Conservation (phyloP, 768 basidiomycete species). For the Rhizopogon vulgaris region DNA sequence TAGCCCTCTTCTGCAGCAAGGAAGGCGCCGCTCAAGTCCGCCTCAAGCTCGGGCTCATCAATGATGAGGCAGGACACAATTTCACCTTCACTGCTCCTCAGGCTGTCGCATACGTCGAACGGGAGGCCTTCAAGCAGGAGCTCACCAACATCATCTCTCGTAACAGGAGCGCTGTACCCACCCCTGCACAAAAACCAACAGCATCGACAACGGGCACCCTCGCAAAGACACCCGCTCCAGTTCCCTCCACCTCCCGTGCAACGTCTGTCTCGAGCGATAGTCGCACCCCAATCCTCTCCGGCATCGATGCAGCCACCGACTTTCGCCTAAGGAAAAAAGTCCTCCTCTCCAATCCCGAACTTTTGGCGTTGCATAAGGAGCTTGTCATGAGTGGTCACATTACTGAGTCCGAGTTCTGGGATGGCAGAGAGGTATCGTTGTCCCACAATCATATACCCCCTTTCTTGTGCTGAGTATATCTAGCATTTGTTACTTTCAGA, state of each 20-base stretch:
- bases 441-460: slow-evolving; percentile 6
- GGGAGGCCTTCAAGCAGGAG: slow-evolving; percentile 79
- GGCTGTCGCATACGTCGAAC: slow-evolving; percentile 57
- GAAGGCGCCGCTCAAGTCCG: slow-evolving; percentile 75
- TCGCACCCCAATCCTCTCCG: slow-evolving; percentile 47
- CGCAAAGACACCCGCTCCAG: slow-evolving; percentile 25
- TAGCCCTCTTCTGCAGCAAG: slow-evolving; percentile 83
- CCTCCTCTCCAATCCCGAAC: slow-evolving; percentile 68
- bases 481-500: slow-evolving; percentile 76
- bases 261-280: slow-evolving; percentile 53
- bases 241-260: slow-evolving; percentile 52
- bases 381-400: slow-evolving; percentile 83
- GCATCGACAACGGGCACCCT: slow-evolving; percentile 22
- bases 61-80: slow-evolving; percentile 70
- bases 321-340: slow-evolving; percentile 76
- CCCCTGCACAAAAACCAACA: slow-evolving; percentile 21
- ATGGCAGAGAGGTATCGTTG: slow-evolving; percentile 77
- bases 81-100: slow-evolving; percentile 75
- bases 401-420: slow-evolving; percentile 95
- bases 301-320: slow-evolving; percentile 56
- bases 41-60: slow-evolving; percentile 65
- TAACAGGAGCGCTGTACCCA: slow-evolving; percentile 43
- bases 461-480: slow-evolving; percentile 18
- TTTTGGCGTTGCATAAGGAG: slow-evolving; percentile 78
- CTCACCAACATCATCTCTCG: slow-evolving; percentile 71